Percentiles rank a stretch among this genome's conserved stretches.
Evolutionary conservation across 768 basidiomycete genomes (phyloP).

Genomic region (Macrolepiota albuminosa): DNA sequence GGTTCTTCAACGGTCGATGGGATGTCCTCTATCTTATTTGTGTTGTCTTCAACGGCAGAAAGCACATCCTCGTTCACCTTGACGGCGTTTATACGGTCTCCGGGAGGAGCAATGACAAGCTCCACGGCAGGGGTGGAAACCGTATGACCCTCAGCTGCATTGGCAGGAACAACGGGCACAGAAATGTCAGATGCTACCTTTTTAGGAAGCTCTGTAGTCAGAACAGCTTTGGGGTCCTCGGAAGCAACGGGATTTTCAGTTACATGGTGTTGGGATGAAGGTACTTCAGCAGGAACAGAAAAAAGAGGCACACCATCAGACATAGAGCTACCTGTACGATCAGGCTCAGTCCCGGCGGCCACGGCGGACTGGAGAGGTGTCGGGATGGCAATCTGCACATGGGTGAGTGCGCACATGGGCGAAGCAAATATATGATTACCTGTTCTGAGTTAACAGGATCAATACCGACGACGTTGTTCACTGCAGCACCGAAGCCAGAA

Average conservation of each 20-base stretch:
- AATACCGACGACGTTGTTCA: conserved; percentile 32
- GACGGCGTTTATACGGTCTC: background rate
- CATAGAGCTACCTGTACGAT: conserved; percentile 13
- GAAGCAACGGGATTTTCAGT: background rate
- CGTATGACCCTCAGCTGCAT: conserved; percentile 33
- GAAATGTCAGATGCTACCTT: conserved; percentile 20
- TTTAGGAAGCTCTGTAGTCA: background rate
- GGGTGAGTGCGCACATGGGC: background rate
- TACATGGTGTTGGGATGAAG: background rate
- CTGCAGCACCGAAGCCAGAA: conserved; percentile 32
- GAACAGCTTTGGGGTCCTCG: conserved; percentile 5
- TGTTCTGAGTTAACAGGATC: conserved; percentile 22
- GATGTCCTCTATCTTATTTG: conserved; percentile 2
- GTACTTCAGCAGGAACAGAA: background rate
- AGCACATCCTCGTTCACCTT: conserved; percentile 1
- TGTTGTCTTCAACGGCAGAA: conserved; percentile 1
- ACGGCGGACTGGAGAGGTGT: conserved; percentile 22
- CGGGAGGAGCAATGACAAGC: background rate
- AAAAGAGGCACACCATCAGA: conserved; percentile 9
- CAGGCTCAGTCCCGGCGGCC: conserved; percentile 14
- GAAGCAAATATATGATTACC: conserved; percentile 6
- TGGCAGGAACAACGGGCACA: conserved; percentile 36
- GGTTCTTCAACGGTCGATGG: background rate
- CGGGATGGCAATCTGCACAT: conserved; percentile 24
- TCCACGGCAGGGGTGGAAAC: conserved; percentile 1